A percentile compares a stretch with the other conserved stretches of the same genome.
Evolutionary conservation across 2,329 filamentous ascomycete genomes (phyloP).

Genomic region (Microcera coccophila): DNA sequence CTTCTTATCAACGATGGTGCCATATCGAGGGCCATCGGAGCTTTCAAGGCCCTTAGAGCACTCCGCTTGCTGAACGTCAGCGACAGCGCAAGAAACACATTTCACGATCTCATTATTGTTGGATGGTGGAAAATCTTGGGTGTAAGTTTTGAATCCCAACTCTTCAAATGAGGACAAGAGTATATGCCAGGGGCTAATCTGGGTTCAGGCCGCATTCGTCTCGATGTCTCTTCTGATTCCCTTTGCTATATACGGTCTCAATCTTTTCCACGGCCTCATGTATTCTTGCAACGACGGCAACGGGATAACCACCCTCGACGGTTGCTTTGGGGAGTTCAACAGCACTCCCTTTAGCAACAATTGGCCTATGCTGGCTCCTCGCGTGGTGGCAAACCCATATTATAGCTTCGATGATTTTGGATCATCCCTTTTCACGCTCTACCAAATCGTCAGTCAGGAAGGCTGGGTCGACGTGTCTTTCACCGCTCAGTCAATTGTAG

Average conservation of each 20-base stretch:
- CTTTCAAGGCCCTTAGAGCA: slow-evolving; percentile 93
- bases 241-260: slow-evolving; percentile 93
- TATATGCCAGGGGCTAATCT: slow-evolving; percentile 11
- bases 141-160: slow-evolving; percentile 43
- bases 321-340: slow-evolving; percentile 81
- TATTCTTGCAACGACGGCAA: slow-evolving; percentile 68
- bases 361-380: slow-evolving; percentile 81
- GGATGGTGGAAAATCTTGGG: slow-evolving; percentile 93
- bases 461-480: slow-evolving; percentile 96
- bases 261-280: slow-evolving; percentile 83
- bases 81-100: slow-evolving; percentile 91
- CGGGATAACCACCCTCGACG: slow-evolving; percentile 55
- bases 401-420: slow-evolving; percentile 95
- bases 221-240: slow-evolving; percentile 91
- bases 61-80: slow-evolving; percentile 90
- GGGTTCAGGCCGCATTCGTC: slow-evolving; percentile 71
- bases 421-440: slow-evolving; percentile 90
- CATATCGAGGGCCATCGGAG: slow-evolving; percentile 85
- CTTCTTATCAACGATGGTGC: slow-evolving; percentile 76
- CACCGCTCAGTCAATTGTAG: slow-evolving; percentile 76
- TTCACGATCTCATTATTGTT: slow-evolving; percentile 91
- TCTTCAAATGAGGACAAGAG: background rate
- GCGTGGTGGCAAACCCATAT: slow-evolving; percentile 74
- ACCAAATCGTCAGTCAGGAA: slow-evolving; percentile 98
- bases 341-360: slow-evolving; percentile 66